Evolutionary conservation across 2,329 filamentous ascomycete species (phyloP), one percentile per base, ranked within the genome.

Genomic region (Talaromyces sp.): DNA sequence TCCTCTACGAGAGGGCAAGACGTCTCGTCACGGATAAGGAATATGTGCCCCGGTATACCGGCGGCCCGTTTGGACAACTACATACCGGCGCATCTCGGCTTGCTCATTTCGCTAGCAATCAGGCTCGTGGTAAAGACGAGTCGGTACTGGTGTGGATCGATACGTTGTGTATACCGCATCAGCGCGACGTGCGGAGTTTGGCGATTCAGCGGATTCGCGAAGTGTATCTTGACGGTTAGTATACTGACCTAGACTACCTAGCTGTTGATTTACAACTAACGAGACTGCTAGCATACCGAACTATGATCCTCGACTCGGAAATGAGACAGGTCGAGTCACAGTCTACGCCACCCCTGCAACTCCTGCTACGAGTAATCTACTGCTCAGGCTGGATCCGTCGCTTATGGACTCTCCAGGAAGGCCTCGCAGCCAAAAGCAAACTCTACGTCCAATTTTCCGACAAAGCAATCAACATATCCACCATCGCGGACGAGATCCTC

Each of bases 381-480:
- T 68, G 64, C 11, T 74, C 72, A 3, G 63, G 67, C 19, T 77
- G 75, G 74, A 73, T 75, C 63, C 66, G 72, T 45, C 63, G 74
- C 5, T 63, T 75, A 1, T 77, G 74, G 75, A 77, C 75, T 0
- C 65, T 76, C 13, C 74, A 76, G 67, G 74, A 76, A 64, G 74
- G 69, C 6, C 58, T 61, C 39, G 57, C 60, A 11, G 59, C 59
- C 5, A 61, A 61, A 46, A 17, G 66, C 66, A 66, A 62, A 15
- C 61, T 74, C 2, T 70, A 66, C 22, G 66, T 75, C 11, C 67
- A 72, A 52, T 73, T 74, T 53, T 59, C 63, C 1, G 71, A 74
- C 57, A 61, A 56, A n/a, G 65, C 68, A 8, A 59, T 68, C 15
- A 61, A 61, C 13, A 60, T 61, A 31, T 56, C 59, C 25, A 61